A percentile compares a stretch with the other conserved stretches of the same genome.
Conservation (phyloP, 768 basidiomycete genomes). For the Pulveroboletus sp. region DNA sequence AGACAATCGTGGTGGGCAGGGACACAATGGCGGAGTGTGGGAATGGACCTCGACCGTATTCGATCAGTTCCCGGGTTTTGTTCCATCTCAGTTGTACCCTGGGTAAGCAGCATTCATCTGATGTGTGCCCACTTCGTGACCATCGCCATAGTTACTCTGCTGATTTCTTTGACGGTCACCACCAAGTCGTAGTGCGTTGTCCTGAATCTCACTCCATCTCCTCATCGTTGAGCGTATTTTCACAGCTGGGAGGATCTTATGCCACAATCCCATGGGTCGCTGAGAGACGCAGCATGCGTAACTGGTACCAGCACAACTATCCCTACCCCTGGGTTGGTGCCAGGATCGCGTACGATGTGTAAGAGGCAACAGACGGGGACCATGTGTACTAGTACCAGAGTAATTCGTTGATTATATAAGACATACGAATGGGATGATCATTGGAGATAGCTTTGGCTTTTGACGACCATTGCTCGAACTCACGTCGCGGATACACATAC, state of each 20-base stretch:
- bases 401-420: slow-evolving; percentile 11
- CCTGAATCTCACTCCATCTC: not conserved
- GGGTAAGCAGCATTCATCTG: slow-evolving; percentile 44
- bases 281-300: slow-evolving; percentile 70
- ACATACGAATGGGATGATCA: not conserved
- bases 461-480: too few species aligned
- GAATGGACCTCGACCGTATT: slow-evolving; percentile 92
- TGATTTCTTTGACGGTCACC: slow-evolving; percentile 88
- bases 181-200: slow-evolving; percentile 78
- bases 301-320: slow-evolving; percentile 92
- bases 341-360: slow-evolving; percentile 53
- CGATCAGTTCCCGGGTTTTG: slow-evolving; percentile 69
- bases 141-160: slow-evolving; percentile 54
- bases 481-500: not conserved
- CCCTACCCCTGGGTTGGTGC: slow-evolving; percentile 86
- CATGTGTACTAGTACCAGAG: slow-evolving; percentile 3
- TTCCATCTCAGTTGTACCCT: slow-evolving; percentile 75
- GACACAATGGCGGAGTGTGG: slow-evolving; percentile 95
- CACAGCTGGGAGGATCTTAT: slow-evolving; percentile 85
- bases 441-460: too few species aligned
- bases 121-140: not conserved
- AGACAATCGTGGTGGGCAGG: slow-evolving; percentile 45
- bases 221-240: not conserved
- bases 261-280: slow-evolving; percentile 80
- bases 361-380: not conserved